phyloP scores from a whole-genome alignment of 345 rosid species.

The Rhizophora mangle region DNA sequence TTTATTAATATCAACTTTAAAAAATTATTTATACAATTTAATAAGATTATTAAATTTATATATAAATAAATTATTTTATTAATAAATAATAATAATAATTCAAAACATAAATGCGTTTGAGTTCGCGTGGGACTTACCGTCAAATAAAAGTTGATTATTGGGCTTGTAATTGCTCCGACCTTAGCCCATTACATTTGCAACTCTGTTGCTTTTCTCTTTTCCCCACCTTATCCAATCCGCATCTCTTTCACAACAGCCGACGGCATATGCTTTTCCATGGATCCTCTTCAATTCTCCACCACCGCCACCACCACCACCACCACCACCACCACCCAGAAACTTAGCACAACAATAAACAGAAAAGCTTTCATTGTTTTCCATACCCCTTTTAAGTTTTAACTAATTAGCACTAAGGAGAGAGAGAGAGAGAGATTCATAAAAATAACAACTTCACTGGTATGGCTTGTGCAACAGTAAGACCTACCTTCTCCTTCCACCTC shows the following conservation, averaged over 20 bases:
- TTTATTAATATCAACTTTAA: too few relatives aligned
- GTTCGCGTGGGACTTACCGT: too few relatives aligned
- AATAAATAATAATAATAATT: too few relatives aligned
- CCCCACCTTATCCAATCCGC: constrained; percentile 36
- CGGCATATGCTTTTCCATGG: constrained; percentile 43
- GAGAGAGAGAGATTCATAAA: too few relatives aligned
- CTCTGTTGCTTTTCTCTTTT: neutral
- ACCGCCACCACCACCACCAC: constrained; percentile 33
- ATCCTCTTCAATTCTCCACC: constrained; percentile 40
- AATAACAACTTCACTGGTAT: constrained; percentile 11
- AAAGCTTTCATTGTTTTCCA: neutral
- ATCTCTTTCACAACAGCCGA: neutral
- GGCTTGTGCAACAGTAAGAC: constrained; percentile 68
- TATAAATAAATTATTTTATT: too few relatives aligned
- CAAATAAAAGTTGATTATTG: too few relatives aligned
- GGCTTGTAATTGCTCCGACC: too few relatives aligned
- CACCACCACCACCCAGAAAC: constrained; percentile 33
- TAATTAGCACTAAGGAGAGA: neutral
- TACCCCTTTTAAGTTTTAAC: too few relatives aligned
- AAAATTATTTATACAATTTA: too few relatives aligned
- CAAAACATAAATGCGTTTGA: too few relatives aligned
- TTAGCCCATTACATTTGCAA: too few relatives aligned
- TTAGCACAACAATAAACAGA: neutral
- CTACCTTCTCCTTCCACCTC: constrained; percentile 55
- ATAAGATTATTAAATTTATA: too few relatives aligned